Conservation (phyloP, 208 protist species). For the Naegleria fowleri region DNA sequence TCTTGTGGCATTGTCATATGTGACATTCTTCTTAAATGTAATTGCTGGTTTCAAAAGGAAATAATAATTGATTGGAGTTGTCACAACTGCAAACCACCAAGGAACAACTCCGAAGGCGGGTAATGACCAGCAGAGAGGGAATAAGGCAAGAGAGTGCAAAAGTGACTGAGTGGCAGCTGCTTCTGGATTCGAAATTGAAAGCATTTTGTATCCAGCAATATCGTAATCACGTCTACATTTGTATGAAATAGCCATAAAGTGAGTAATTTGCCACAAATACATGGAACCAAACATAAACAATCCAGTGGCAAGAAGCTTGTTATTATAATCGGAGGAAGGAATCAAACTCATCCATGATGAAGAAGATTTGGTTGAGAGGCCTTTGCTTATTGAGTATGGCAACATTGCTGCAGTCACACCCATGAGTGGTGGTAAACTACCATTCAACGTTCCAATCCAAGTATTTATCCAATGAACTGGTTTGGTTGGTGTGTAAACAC, state of each 20-base stretch:
- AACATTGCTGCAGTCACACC: neutral
- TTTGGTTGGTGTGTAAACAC: conserved; percentile 16
- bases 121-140: neutral
- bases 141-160: neutral
- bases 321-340: neutral
- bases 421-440: conserved; percentile 11
- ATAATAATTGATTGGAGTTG: conserved; percentile 22
- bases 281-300: conserved; percentile 1
- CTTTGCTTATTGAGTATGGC: neutral
- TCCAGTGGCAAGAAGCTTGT: neutral
- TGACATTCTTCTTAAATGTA: neutral
- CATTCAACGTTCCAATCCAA: conserved; percentile 21
- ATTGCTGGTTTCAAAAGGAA: conserved; percentile 9
- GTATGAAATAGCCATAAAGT: conserved; percentile 15
- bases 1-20: neutral
- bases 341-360: neutral
- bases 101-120: neutral
- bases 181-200: neutral
- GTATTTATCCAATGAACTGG: neutral
- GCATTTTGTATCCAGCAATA: conserved; percentile 23
- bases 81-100: neutral
- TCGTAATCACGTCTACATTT: conserved; percentile 13
- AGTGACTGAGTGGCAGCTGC: neutral
- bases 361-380: neutral
- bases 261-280: conserved; percentile 28